Evolutionary conservation across 306 rosid species (phyloP).

Genomic region (Vachellia collinsii): DNA sequence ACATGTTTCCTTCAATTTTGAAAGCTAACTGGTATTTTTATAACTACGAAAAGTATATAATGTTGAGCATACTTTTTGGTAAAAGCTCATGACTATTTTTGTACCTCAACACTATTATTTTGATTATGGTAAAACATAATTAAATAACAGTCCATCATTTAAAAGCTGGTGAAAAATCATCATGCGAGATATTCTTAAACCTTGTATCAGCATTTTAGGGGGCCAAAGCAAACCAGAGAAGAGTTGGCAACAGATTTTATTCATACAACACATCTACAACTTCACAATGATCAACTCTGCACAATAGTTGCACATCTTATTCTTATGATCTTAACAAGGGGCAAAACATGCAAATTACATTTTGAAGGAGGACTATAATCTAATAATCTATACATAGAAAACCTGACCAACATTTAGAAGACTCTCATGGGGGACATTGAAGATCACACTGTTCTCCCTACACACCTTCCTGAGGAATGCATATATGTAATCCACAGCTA

Average conservation of each 20-base stretch:
- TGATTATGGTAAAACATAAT: too few relatives aligned
- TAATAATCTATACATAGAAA: slow-evolving; percentile 65
- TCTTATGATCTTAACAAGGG: not conserved
- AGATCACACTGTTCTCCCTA: slow-evolving; percentile 91
- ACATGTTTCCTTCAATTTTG: too few relatives aligned
- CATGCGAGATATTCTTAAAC: too few relatives aligned
- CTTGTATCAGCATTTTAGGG: too few relatives aligned
- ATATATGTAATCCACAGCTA: slow-evolving; percentile 82
- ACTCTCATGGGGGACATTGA: slow-evolving; percentile 98
- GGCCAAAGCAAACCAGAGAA: too few relatives aligned
- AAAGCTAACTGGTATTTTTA: too few relatives aligned
- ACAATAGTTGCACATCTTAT: slow-evolving; percentile 22
- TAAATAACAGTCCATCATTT: too few relatives aligned
- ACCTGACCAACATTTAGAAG: slow-evolving; percentile 91
- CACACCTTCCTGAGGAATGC: slow-evolving; percentile 93
- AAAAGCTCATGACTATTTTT: too few relatives aligned
- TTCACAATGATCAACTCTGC: slow-evolving; percentile 26
- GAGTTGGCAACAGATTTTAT: slow-evolving; percentile 31
- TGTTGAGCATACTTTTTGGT: too few relatives aligned
- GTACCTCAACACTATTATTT: too few relatives aligned
- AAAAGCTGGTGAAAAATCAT: too few relatives aligned
- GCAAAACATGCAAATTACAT: not conserved
- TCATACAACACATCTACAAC: slow-evolving; percentile 24
- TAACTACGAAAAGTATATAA: too few relatives aligned
- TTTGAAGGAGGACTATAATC: not conserved